Percentiles rank a stretch among this genome's conserved stretches.
Conservation (phyloP, 768 basidiomycete species). For the Hygrophoropsis aurantiaca region DNA sequence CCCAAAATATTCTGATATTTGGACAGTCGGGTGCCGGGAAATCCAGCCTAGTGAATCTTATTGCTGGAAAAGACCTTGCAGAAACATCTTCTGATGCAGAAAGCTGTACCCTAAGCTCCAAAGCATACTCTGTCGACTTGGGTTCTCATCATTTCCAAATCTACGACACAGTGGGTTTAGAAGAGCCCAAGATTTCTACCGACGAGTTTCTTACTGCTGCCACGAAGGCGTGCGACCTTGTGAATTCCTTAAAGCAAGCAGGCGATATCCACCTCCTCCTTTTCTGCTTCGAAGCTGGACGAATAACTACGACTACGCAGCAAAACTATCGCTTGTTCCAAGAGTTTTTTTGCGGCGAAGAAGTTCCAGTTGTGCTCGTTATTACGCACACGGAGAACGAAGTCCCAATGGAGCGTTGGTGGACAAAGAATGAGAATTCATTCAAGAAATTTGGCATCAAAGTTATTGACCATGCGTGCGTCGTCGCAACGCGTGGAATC, state of each 20-base stretch:
- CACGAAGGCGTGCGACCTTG: too few species aligned
- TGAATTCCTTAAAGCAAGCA: not conserved
- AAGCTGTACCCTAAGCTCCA: conserved; percentile 37
- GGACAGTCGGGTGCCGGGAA: conserved; percentile 36
- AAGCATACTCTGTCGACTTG: conserved; percentile 18
- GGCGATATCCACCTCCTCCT: conserved; percentile 10
- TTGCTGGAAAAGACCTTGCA: conserved; percentile 26
- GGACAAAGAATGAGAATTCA: conserved; percentile 11
- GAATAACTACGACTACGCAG: conserved; percentile 26
- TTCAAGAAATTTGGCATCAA: conserved; percentile 18
- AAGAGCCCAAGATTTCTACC: too few species aligned
- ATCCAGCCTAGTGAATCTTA: conserved; percentile 43
- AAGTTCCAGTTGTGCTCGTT: conserved; percentile 31
- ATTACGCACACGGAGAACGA: conserved; percentile 31
- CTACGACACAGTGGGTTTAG: conserved; percentile 26
- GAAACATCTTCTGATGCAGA: conserved; percentile 25
- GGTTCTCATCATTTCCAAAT: conserved; percentile 17
- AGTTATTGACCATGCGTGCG: conserved; percentile 31
- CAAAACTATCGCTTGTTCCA: conserved; percentile 32
- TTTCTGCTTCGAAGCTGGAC: too few species aligned
- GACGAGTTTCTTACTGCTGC: too few species aligned
- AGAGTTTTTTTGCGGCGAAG: conserved; percentile 31
- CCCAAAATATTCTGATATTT: conserved; percentile 24
- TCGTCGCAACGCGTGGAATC: conserved; percentile 25
- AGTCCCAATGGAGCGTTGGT: conserved; percentile 20